Evolutionary conservation across 192 early-diverging fungal genomes (phyloP).

Genomic region (Glomus cerebriforme): DNA sequence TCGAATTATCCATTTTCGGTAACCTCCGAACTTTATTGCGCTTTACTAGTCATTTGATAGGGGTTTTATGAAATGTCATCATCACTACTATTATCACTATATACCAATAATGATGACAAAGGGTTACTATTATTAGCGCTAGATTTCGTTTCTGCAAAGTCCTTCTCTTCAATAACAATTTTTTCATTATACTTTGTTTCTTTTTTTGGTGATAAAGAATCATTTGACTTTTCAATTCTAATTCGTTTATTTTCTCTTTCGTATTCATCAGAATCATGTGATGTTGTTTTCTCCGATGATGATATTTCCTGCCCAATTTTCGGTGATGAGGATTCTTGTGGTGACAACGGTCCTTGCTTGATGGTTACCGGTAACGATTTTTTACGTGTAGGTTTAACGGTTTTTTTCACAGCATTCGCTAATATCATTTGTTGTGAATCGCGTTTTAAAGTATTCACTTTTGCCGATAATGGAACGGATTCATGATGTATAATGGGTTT

Average conservation of each 20-base stretch:
- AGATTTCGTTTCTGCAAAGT: not conserved
- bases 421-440: slow-evolving; percentile 5
- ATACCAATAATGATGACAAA: not conserved
- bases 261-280: not conserved
- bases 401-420: not conserved
- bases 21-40: too few species aligned
- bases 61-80: not conserved
- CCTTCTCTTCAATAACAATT: not conserved
- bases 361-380: not conserved
- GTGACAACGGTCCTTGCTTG: not conserved
- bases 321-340: too few species aligned
- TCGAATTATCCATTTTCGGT: too few species aligned
- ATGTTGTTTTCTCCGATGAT: not conserved
- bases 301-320: not conserved
- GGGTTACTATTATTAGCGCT: not conserved
- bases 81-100: not conserved
- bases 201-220: not conserved
- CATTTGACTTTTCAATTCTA: not conserved
- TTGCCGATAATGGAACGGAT: not conserved
- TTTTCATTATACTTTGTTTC: not conserved
- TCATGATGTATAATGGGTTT: not conserved
- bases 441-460: not conserved
- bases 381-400: not conserved
- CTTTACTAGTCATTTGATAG: too few species aligned
- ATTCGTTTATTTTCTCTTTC: not conserved